Evolutionary conservation across 2,329 filamentous ascomycete genomes (phyloP), one percentile per base, ranked within the genome.

Genomic region (Hymenoscyphus albidus): DNA sequence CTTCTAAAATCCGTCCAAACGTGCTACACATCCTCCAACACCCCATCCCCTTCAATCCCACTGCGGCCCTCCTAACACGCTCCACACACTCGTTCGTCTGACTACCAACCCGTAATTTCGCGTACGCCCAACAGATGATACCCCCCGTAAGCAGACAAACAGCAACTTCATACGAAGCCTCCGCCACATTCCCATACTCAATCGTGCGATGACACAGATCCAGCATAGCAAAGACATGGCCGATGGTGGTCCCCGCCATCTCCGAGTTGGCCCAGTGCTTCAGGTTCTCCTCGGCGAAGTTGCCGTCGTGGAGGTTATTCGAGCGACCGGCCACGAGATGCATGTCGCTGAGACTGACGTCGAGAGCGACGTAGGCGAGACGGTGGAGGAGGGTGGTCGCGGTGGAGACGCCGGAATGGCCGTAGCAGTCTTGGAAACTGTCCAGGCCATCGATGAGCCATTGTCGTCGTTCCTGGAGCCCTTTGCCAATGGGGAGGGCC

Each of bases 111-210:
- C 66, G 67, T 56, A 74, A 57, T 58, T 72, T 69, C 14, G 68
- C 71, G 64, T 70, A 74, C 5, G 70, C 71, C 72, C 71, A 74
- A 48, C 72, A 74, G 0, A 74, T 69, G 63, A 74, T 69, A 0
- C 71, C 71, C 10, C 70, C 71, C 0, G 72, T 74, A 18, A 74
- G 72, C 13, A 74, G 48, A 58, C 70, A 69, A 2, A 70, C 67
- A 0, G 69, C 67, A 31, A 73, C 67, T 58, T 74, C 72, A 54
- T 69, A 74, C 1, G 61, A 65, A 7, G 60, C 64, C 51, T 71
- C 67, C 1, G 68, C 66, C 0, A 63, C 71, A 1, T 62, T 27
- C 3, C 68, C 67, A 14, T 27, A 51, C 27, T 62, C 63, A 32
- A 73, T 64, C 7, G 54, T 62, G 1, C 63, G 59, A 59, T 73